Evolutionary conservation across 768 basidiomycete genomes (phyloP).

Genomic region (Lactarius akahatsu): DNA sequence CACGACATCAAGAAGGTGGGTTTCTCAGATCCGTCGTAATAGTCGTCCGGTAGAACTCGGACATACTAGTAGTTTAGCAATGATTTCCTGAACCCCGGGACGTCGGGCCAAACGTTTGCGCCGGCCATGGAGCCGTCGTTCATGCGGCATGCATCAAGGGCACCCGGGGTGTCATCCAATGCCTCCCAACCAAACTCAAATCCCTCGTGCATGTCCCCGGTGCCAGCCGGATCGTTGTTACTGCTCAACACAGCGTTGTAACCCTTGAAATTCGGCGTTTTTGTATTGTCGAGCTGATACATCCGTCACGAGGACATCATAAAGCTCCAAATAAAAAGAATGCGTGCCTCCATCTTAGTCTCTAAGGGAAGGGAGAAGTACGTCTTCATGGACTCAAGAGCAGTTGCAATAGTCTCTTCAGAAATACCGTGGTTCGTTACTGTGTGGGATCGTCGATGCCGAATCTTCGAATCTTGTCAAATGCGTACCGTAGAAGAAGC

Average conservation of each 20-base stretch:
- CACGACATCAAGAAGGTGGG: neutral
- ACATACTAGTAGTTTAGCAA: conserved; percentile 68
- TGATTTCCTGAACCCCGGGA: conserved; percentile 57
- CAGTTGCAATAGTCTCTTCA: conserved; percentile 45
- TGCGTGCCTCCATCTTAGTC: conserved; percentile 61
- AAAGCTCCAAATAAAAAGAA: neutral
- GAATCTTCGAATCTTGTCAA: neutral
- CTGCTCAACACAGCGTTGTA: conserved; percentile 68
- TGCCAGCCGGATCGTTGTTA: conserved; percentile 71
- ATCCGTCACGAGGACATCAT: neutral
- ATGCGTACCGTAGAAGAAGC: conserved; percentile 75
- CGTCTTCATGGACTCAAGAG: conserved; percentile 48
- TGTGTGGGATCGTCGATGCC: conserved; percentile 35
- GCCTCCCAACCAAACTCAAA: conserved; percentile 83
- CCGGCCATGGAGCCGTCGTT: conserved; percentile 62
- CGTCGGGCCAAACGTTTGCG: conserved; percentile 75
- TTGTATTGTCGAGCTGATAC: conserved; percentile 63
- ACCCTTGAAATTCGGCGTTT: conserved; percentile 71
- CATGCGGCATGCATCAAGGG: conserved; percentile 33
- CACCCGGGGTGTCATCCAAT: conserved; percentile 34
- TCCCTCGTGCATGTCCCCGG: conserved; percentile 90
- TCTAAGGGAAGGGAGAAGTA: conserved; percentile 69
- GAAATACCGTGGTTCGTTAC: conserved; percentile 77
- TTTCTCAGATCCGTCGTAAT: neutral
- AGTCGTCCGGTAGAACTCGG: neutral